Conservation (phyloP, 202 grass and related monocot genomes). For the Setaria viridis region DNA sequence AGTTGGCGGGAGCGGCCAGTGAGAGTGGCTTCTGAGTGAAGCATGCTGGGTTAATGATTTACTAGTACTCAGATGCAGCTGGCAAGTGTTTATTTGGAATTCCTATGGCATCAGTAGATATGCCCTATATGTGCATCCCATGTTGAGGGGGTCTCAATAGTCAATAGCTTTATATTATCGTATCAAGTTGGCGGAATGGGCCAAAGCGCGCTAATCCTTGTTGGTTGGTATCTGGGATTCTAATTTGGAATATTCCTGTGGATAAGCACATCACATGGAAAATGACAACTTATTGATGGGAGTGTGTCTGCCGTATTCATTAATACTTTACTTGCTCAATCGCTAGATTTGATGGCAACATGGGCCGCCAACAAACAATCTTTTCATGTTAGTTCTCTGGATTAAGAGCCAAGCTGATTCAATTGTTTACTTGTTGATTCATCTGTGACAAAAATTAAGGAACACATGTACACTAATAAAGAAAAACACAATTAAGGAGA, state of each 20-base stretch:
- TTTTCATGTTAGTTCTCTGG: conserved; percentile 34
- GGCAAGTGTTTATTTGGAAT: conserved; percentile 38
- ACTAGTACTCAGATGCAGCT: conserved; percentile 17
- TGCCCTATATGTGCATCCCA: conserved; percentile 26
- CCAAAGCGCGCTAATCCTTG: conserved; percentile 39
- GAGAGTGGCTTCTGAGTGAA: conserved; percentile 55
- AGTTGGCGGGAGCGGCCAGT: conserved; percentile 38
- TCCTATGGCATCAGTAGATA: conserved; percentile 44
- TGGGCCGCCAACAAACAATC: conserved; percentile 32
- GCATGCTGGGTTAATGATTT: conserved; percentile 41
- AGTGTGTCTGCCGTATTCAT: conserved; percentile 39
- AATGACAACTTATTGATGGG: conserved; percentile 45
- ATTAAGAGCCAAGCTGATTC: conserved; percentile 27
- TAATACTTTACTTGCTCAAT: conserved; percentile 14
- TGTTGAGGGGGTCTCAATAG: conserved; percentile 38
- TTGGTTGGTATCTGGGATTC: conserved; percentile 58
- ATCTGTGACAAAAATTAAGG: conserved; percentile 17
- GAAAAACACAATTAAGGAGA: neutral
- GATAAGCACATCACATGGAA: conserved; percentile 58
- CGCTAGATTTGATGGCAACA: conserved; percentile 51
- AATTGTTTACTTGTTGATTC: conserved; percentile 33
- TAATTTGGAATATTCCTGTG: conserved; percentile 68
- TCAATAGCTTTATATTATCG: conserved; percentile 48
- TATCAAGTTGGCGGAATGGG: conserved; percentile 49
- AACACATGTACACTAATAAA: neutral